Evolutionary conservation across 306 rosid genomes (phyloP).

Genomic region (Potentilla sterilis): DNA sequence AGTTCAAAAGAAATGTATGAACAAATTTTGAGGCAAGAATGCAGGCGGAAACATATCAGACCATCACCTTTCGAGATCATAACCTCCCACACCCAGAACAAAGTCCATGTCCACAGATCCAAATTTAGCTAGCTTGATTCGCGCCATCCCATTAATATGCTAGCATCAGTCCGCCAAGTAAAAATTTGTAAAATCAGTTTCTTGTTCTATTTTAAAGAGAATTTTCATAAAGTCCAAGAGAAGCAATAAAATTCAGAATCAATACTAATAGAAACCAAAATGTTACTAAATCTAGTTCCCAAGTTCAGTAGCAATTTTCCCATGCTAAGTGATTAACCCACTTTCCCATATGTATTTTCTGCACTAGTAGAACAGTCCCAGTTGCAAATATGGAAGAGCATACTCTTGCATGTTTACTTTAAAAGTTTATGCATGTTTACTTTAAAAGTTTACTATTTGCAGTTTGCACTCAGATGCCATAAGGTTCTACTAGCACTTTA

Average conservation of each 20-base stretch:
- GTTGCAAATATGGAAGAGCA: not conserved
- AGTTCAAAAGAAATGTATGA: not conserved
- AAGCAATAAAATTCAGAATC: not conserved
- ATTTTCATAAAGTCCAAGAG: not conserved
- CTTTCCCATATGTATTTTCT: not conserved
- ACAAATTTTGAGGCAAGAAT: not conserved
- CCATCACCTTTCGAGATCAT: constrained; percentile 78
- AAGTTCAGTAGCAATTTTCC: not conserved
- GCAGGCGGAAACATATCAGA: constrained; percentile 15
- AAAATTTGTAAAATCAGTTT: not conserved
- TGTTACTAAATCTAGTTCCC: not conserved
- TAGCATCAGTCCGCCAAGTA: constrained; percentile 37
- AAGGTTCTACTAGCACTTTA: not conserved
- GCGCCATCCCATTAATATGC: constrained; percentile 91
- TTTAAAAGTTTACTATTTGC: not conserved
- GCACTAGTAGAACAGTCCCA: not conserved
- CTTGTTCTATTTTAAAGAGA: not conserved
- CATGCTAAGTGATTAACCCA: constrained; percentile 5
- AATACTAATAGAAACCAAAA: not conserved
- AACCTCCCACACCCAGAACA: constrained; percentile 91
- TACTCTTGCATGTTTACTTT: not conserved
- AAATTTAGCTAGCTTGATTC: constrained; percentile 69
- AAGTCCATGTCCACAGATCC: constrained; percentile 89
- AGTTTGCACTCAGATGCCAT: not conserved
- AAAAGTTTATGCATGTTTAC: not conserved